phyloP scores from a whole-genome alignment of 83 land plant species.

The Picea mariana region DNA sequence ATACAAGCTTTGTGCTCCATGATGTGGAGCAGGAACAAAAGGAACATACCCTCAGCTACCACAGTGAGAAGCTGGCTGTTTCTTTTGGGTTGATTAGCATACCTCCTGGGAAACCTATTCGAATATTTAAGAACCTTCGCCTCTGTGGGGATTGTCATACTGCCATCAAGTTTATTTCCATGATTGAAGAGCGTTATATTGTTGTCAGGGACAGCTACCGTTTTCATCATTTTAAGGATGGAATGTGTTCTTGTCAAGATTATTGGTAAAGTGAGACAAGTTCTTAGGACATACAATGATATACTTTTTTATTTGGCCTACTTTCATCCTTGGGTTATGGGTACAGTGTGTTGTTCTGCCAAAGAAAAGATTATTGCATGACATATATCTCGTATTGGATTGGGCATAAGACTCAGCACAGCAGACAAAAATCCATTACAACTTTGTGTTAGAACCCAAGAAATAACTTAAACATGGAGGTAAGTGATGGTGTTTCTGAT shows the following conservation, averaged over 20 bases:
- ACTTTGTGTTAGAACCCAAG: too few relatives aligned
- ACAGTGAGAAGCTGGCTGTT: conserved; percentile 19
- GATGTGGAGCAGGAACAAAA: conserved; percentile 13
- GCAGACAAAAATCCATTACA: too few relatives aligned
- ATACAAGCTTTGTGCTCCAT: not conserved
- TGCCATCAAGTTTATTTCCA: conserved; percentile 11
- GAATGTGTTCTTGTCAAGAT: conserved; percentile 18
- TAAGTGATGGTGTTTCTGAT: too few relatives aligned
- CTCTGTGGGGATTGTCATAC: conserved; percentile 17
- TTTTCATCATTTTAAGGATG: conserved; percentile 19
- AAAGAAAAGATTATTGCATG: too few relatives aligned
- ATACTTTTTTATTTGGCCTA: too few relatives aligned
- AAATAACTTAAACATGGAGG: too few relatives aligned
- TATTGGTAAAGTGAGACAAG: conserved; percentile 4
- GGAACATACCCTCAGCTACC: conserved; percentile 11
- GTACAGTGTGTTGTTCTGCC: too few relatives aligned
- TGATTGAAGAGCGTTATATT: conserved; percentile 10
- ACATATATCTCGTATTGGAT: too few relatives aligned
- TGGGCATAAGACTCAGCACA: too few relatives aligned
- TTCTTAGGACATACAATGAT: too few relatives aligned
- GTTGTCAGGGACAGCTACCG: conserved; percentile 14
- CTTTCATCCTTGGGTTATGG: too few relatives aligned
- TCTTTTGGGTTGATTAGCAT: conserved; percentile 20
- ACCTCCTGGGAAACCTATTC: conserved; percentile 12
- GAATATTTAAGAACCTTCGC: conserved; percentile 17